Base-by-base conservation (phyloP, 305 asterid genomes). In the Fraxinus albicans region DNA sequence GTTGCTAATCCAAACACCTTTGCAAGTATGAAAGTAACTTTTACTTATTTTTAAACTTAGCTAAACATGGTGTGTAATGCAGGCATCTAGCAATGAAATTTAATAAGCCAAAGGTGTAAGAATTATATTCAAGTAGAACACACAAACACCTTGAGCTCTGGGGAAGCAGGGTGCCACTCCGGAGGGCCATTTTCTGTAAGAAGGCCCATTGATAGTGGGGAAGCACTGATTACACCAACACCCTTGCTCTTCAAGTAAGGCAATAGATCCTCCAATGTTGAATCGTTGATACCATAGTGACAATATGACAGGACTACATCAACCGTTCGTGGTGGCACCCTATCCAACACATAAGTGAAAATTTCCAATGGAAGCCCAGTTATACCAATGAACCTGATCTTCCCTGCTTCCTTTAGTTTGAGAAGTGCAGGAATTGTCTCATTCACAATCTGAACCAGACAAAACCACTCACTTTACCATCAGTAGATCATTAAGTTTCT, bases 131-230 rank as follows among this genome's bases (percentile, higher is more conserved):
- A 65, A 80, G 50, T 42, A 83, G 77, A 83, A 77, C 12, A 70
- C 13, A 76, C 40, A 76, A 31, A 47, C 50, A 94, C 99, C 99
- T 93, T 91, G 81, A 96, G 94, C 81, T 94, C 95, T 15, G 94
- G 89, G 63, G 97, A 83, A 84, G 99, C 98, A 80, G 99, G 99
- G 88, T 94, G 98, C 99, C 99, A 96, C 34, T 93, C 95, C 6
- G 98, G 98, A 73, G 97, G 97, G 76, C 97, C 98, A 81, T 53
- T 81, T 86, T 96, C 98, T 1, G 99, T 96, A 65, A 96, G 95
- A 86, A 96, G 99, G 65, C 99, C 99, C 98, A 96, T 96, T 0
- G 99, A 89, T 34, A 96, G 89, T 6, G 99, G 99, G 77, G 98
- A 94, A 81, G 99, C 99, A 88, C 92, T 93, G 77, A 96, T 94